Conservation (phyloP, 2,329 filamentous ascomycete species). For the Metarhizium album region DNA sequence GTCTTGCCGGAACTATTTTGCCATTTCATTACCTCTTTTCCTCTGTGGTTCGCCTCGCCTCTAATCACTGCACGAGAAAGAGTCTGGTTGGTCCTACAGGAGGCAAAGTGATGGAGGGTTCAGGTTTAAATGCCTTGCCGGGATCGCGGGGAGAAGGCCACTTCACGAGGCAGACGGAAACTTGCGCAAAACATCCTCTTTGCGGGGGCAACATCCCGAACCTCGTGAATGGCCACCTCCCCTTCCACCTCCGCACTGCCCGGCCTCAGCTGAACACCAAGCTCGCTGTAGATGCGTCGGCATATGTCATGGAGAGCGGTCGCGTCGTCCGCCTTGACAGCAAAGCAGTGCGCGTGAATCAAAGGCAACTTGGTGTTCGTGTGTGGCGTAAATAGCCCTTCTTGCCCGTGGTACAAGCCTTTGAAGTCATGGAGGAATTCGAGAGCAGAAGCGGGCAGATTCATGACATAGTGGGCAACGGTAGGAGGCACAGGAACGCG, state of each 20-base stretch:
- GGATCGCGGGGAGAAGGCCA: constrained; percentile 56
- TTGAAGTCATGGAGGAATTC: constrained; percentile 60
- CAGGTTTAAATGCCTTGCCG: background rate
- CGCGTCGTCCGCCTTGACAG: constrained; percentile 68
- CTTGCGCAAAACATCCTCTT: constrained; percentile 97
- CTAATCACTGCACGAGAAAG: background rate
- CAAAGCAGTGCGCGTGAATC: constrained; percentile 93
- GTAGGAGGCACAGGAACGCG: constrained; percentile 53
- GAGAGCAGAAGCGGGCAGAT: constrained; percentile 82
- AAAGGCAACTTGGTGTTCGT: constrained; percentile 58
- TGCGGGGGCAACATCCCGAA: constrained; percentile 80
- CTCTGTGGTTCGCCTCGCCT: background rate
- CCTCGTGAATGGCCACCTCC: constrained; percentile 51
- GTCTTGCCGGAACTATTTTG: background rate
- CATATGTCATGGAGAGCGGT: constrained; percentile 43
- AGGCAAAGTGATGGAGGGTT: background rate
- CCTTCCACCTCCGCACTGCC: constrained; percentile 36
- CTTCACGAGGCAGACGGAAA: constrained; percentile 71
- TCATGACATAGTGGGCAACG: constrained; percentile 96
- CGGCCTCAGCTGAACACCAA: constrained; percentile 29
- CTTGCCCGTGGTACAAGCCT: constrained; percentile 67
- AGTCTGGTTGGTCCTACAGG: too few relatives aligned
- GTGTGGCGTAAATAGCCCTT: constrained; percentile 52
- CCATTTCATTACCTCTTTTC: background rate
- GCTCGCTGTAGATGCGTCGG: constrained; percentile 27